Conservation (phyloP, 305 asterid genomes). For the Nicotiana rustica region DNA sequence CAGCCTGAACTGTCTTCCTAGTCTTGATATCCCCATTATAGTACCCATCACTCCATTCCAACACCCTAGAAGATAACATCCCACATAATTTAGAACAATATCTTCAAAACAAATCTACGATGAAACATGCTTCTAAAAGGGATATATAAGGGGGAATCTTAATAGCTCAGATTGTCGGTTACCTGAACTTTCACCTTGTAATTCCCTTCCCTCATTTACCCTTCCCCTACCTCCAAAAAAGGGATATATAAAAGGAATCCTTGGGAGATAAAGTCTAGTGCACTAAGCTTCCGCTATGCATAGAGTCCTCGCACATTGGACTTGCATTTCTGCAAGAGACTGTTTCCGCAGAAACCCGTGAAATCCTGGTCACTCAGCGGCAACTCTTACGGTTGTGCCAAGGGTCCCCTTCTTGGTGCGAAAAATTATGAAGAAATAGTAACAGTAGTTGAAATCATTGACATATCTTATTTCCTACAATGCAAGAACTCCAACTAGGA, state of each 20-base stretch:
- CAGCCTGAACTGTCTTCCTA: slow-evolving; percentile 76
- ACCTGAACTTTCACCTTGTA: too few relatives aligned
- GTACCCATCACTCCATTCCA: slow-evolving; percentile 89
- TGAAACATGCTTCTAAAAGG: background rate
- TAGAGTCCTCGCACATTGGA: background rate
- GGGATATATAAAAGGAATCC: background rate
- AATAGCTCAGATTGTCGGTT: too few relatives aligned
- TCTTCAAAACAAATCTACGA: background rate
- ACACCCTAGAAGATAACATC: slow-evolving; percentile 51
- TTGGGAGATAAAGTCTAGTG: background rate
- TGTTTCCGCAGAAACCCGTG: background rate
- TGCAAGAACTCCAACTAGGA: background rate
- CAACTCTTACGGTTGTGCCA: background rate
- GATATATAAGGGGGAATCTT: background rate
- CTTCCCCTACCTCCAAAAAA: too few relatives aligned
- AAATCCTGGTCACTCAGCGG: background rate
- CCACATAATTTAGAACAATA: background rate
- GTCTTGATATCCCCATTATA: slow-evolving; percentile 92
- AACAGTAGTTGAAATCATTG: background rate
- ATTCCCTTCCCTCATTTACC: too few relatives aligned
- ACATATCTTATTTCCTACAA: background rate
- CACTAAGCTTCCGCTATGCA: background rate
- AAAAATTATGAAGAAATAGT: background rate
- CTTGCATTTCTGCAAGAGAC: background rate
- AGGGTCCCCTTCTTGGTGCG: background rate